These are phyloP conservation scores for Auxenochlorella protothecoides DNA, from an alignment of 139 green algal genomes.

Conservation along the genomic window DNA sequence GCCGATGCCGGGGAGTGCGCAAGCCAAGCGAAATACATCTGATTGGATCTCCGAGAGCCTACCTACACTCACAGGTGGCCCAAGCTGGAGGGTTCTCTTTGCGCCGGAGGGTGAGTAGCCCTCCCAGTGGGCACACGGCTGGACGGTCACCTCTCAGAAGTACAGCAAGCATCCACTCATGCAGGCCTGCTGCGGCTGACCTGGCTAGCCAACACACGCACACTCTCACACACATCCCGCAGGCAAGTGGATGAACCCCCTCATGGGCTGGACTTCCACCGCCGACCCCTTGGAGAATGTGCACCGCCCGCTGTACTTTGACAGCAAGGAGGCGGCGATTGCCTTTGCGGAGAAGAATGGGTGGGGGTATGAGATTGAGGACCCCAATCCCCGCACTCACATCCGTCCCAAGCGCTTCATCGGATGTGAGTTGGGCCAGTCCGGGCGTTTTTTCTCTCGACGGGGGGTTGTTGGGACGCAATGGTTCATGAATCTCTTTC, in stretches of 20 bases:
- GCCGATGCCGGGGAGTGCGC: no score
- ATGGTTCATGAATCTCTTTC: no score
- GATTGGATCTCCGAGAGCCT: no score
- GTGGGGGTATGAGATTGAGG: slow-evolving; percentile 56
- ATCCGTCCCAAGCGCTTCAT: slow-evolving; percentile 50
- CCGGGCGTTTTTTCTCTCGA: no score
- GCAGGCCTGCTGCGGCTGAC: background rate
- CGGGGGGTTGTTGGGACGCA: no score
- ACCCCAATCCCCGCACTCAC: slow-evolving; percentile 35
- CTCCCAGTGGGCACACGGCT: no score
- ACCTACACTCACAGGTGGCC: slow-evolving; percentile 9
- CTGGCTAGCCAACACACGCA: background rate
- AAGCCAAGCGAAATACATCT: no score
- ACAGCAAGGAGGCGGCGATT: slow-evolving; percentile 36
- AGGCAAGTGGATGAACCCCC: slow-evolving; percentile 84
- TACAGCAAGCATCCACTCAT: background rate
- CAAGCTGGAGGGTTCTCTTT: slow-evolving; percentile 70
- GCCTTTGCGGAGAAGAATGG: slow-evolving; percentile 62
- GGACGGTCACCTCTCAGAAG: background rate
- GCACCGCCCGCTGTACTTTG: slow-evolving; percentile 47
- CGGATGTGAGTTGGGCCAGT: slow-evolving; percentile 41
- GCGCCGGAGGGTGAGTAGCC: slow-evolving; percentile 20
- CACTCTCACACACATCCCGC: no score
- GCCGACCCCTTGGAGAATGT: slow-evolving; percentile 77
- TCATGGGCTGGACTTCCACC: slow-evolving; percentile 97